These are phyloP conservation scores for Cryptococcus maquisensis DNA, from an alignment of 1,284 basidiomycete species.

Conservation along the genomic window DNA sequence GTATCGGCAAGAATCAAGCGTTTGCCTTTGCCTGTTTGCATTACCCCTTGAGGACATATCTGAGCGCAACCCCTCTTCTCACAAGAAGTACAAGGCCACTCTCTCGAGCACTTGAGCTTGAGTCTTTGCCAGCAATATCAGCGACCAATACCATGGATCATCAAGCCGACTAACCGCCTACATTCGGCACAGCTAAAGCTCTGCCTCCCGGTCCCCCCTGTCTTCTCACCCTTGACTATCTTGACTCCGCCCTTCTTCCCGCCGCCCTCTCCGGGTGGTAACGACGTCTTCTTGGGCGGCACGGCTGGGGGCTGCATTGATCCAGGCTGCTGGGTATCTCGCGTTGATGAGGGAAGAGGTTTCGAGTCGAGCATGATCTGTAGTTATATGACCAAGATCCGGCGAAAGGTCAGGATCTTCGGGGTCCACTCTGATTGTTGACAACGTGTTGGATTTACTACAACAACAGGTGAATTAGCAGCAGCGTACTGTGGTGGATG, in stretches of 20 bases:
- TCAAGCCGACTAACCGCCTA: slow-evolving; percentile 23
- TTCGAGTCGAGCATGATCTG: too few relatives aligned
- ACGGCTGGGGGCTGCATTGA: not conserved
- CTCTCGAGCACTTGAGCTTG: slow-evolving; percentile 42
- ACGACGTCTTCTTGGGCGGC: not conserved
- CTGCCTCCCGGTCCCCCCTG: slow-evolving; percentile 21
- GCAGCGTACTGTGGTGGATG: too few relatives aligned
- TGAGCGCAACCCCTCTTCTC: slow-evolving; percentile 43
- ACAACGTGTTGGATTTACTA: too few relatives aligned
- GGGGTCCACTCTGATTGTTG: too few relatives aligned
- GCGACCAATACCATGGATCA: not conserved
- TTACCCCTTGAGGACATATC: slow-evolving; percentile 44
- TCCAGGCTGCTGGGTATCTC: not conserved
- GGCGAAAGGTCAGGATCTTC: too few relatives aligned
- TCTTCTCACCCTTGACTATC: slow-evolving; percentile 10
- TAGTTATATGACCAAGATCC: too few relatives aligned
- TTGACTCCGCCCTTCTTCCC: not conserved
- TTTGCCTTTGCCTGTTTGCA: slow-evolving; percentile 43
- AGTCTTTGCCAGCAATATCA: slow-evolving; percentile 19
- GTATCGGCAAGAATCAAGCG: slow-evolving; percentile 44
- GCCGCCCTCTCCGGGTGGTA: not conserved
- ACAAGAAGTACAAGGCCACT: slow-evolving; percentile 45
- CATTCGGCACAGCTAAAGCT: slow-evolving; percentile 43
- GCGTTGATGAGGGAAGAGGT: not conserved
- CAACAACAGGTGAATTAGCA: too few relatives aligned